Conservation (phyloP, 257 asterid species). For the Penstemon eatonii region DNA sequence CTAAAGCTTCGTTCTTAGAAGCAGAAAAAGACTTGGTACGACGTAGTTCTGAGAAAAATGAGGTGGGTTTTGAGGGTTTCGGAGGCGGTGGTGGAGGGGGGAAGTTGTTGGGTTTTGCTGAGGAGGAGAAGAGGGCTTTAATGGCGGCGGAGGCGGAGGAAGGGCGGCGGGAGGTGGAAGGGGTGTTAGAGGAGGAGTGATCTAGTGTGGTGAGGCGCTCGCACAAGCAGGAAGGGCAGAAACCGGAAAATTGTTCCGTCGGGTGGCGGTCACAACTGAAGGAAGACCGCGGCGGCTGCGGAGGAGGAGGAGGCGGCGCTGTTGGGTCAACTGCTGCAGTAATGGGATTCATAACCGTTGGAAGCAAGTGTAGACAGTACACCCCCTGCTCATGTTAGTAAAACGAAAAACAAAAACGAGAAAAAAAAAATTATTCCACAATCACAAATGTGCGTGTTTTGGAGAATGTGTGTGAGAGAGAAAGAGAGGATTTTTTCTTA, state of each 20-base stretch:
- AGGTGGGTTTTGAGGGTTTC: constrained; percentile 46
- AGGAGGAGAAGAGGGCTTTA: constrained; percentile 58
- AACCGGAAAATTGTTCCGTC: constrained; percentile 71
- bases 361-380: constrained; percentile 35
- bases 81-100: constrained; percentile 51
- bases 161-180: constrained; percentile 80
- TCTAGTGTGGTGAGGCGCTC: constrained; percentile 83
- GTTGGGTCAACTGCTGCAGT: constrained; percentile 56
- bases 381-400: constrained; percentile 47
- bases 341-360: constrained; percentile 78
- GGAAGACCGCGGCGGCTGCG: constrained; percentile 85
- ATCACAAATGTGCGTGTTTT: neutral
- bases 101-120: constrained; percentile 26
- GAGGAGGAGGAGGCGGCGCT: constrained; percentile 78
- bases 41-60: constrained; percentile 72
- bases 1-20: constrained; percentile 73
- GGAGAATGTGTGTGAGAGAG: constrained; percentile 26
- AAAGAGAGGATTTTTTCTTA: neutral
- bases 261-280: constrained; percentile 93
- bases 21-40: constrained; percentile 86
- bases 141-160: constrained; percentile 74
- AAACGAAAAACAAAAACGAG: neutral
- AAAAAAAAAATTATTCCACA: constrained; percentile 2
- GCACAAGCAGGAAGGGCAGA: constrained; percentile 88
- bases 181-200: constrained; percentile 52